Evolutionary conservation across 345 rosid genomes (phyloP).

Genomic region (Sisymbrium irio): DNA sequence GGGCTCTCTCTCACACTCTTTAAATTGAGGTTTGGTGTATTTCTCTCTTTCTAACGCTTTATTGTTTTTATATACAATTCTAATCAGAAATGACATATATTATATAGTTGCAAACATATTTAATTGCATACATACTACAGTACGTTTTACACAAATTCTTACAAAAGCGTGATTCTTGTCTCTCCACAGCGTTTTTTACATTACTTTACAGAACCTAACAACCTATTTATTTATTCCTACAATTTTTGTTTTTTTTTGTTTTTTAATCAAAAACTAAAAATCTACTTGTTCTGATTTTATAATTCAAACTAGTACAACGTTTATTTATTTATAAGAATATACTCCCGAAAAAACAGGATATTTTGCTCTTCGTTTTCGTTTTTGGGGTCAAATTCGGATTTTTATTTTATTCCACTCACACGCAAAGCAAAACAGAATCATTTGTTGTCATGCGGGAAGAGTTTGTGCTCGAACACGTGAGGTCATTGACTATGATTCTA

Average conservation of each 20-base stretch:
- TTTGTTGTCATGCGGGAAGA: neutral
- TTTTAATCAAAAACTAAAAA: too few species aligned
- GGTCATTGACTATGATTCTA: neutral
- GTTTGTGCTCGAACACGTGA: slow-evolving; percentile 24
- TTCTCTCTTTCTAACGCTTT: too few species aligned
- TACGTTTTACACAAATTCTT: neutral
- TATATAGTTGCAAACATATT: too few species aligned
- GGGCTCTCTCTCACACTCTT: too few species aligned
- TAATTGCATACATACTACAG: too few species aligned
- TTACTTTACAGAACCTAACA: neutral
- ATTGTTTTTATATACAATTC: too few species aligned
- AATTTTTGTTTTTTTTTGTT: neutral
- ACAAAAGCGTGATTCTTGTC: slow-evolving; percentile 3
- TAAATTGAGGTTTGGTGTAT: too few species aligned
- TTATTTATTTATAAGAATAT: neutral
- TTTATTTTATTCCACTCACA: neutral
- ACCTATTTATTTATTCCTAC: neutral
- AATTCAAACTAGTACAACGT: neutral
- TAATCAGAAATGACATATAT: too few species aligned
- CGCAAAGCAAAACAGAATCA: slow-evolving; percentile 17
- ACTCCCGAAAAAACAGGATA: neutral
- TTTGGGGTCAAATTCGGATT: too few species aligned
- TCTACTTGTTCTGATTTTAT: too few species aligned
- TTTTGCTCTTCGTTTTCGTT: neutral
- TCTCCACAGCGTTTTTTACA: neutral